A percentile compares a stretch with the other conserved stretches of the same genome.
These are phyloP conservation scores for Heliamphora pulchella DNA, from an alignment of 179 eudicot species.

Conservation along the genomic window DNA sequence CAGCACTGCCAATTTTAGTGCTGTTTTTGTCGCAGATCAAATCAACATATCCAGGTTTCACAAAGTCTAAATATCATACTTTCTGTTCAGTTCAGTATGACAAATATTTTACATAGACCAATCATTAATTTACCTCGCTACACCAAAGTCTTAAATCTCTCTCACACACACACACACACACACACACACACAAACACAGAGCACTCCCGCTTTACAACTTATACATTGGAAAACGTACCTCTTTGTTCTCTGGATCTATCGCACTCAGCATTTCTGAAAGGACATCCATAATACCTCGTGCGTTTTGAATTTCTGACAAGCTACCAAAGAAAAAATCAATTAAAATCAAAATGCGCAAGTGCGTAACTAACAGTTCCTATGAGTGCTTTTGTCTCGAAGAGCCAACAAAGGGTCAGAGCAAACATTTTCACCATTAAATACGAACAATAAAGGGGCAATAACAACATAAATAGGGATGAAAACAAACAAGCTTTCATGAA, in stretches of 20 bases:
- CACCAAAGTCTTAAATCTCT: neutral
- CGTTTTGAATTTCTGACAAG: slow-evolving; percentile 90
- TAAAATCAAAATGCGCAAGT: neutral
- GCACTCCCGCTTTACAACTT: neutral
- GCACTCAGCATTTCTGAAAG: slow-evolving; percentile 91
- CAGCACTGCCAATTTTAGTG: neutral
- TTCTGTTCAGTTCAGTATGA: neutral
- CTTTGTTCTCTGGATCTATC: slow-evolving; percentile 78
- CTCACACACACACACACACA: neutral
- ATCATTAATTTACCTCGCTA: neutral
- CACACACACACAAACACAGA: neutral
- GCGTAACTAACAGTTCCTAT: neutral
- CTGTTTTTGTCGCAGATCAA: neutral
- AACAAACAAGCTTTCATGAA: neutral
- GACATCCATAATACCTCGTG: slow-evolving; percentile 93
- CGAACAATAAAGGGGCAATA: neutral
- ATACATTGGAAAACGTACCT: slow-evolving; percentile 39
- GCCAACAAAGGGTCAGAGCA: neutral
- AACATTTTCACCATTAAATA: neutral
- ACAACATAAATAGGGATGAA: neutral
- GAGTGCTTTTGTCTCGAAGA: neutral
- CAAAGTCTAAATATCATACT: neutral
- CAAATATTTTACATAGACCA: neutral
- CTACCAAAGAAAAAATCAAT: slow-evolving; percentile 27
- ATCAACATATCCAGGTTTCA: neutral